Conservation (phyloP, 2,329 filamentous ascomycete species). For the Xylariaceae sp. region DNA sequence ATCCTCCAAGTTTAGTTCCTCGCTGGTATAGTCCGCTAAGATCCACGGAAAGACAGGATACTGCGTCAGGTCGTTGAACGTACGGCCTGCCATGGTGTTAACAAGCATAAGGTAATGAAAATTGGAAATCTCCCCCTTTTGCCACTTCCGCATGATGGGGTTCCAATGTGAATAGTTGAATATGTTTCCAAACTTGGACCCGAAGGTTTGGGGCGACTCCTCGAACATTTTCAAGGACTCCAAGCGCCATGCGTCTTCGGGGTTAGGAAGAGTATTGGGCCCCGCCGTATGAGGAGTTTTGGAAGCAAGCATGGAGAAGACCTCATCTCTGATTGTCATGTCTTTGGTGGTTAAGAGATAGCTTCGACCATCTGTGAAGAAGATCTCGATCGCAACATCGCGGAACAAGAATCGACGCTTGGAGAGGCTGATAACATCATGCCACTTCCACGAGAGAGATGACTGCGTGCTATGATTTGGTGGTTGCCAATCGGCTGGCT, state of each 20-base stretch:
- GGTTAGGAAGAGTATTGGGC: conserved; percentile 62
- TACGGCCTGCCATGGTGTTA: conserved; percentile 93
- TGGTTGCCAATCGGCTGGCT: conserved; percentile 55
- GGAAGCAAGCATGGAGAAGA: conserved; percentile 68
- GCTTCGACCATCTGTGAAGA: conserved; percentile 94
- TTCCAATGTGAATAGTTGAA: conserved; percentile 81
- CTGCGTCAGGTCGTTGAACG: conserved; percentile 96
- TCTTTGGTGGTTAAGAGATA: conserved; percentile 86
- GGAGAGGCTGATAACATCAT: conserved; percentile 88
- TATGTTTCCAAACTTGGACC: conserved; percentile 85
- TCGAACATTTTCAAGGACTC: conserved; percentile 71
- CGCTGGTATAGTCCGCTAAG: conserved; percentile 88
- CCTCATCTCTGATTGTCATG: conserved; percentile 66
- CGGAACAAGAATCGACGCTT: conserved; percentile 93
- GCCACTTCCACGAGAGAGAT: conserved; percentile 88
- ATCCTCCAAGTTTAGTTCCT: conserved; percentile 81
- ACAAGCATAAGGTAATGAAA: conserved; percentile 99
- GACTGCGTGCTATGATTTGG: conserved; percentile 65
- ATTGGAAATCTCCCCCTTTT: conserved; percentile 92
- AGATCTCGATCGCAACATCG: conserved; percentile 93
- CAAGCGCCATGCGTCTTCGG: conserved; percentile 86
- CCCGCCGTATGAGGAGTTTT: conserved; percentile 78
- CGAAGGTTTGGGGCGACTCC: conserved; percentile 58
- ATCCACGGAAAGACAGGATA: conserved; percentile 99
- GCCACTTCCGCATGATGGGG: conserved; percentile 82